phyloP scores from a whole-genome alignment of 352 stramenopile genomes.

The Globisporangium cylindrosporum region DNA sequence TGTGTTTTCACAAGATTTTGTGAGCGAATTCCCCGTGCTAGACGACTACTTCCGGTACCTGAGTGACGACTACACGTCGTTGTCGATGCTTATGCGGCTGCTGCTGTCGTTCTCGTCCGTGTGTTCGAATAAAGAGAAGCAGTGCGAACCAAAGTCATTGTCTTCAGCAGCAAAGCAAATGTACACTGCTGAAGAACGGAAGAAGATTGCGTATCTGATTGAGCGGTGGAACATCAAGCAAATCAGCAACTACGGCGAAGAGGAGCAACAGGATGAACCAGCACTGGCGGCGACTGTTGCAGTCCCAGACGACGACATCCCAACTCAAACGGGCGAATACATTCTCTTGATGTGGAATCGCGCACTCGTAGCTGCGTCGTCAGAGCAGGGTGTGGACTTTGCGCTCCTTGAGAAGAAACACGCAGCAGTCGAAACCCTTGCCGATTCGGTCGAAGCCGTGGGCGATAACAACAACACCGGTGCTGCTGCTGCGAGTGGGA shows the following conservation, averaged over 20 bases:
- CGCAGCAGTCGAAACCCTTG: neutral
- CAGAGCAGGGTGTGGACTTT: conserved; percentile 38
- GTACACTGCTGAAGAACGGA: conserved; percentile 27
- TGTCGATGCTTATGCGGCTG: conserved; percentile 67
- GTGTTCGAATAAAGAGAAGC: conserved; percentile 12
- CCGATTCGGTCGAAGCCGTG: neutral
- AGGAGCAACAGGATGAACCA: neutral
- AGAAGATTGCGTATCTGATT: conserved; percentile 28
- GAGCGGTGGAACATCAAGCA: conserved; percentile 23
- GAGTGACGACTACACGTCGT: conserved; percentile 50
- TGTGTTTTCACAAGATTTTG: conserved; percentile 43
- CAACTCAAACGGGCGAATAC: conserved; percentile 9
- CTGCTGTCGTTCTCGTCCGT: conserved; percentile 48
- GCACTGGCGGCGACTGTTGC: neutral
- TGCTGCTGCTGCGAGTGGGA: neutral
- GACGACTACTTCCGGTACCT: conserved; percentile 72
- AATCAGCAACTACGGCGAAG: neutral
- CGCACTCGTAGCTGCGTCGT: conserved; percentile 22
- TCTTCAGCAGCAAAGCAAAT: neutral
- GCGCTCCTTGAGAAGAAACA: conserved; percentile 28
- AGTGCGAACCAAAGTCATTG: neutral
- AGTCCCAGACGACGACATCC: neutral
- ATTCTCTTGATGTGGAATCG: conserved; percentile 39
- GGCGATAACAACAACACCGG: neutral
- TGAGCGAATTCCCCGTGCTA: conserved; percentile 53